Conservation (phyloP, 306 rosid species). For the Quercus berberidifolia region DNA sequence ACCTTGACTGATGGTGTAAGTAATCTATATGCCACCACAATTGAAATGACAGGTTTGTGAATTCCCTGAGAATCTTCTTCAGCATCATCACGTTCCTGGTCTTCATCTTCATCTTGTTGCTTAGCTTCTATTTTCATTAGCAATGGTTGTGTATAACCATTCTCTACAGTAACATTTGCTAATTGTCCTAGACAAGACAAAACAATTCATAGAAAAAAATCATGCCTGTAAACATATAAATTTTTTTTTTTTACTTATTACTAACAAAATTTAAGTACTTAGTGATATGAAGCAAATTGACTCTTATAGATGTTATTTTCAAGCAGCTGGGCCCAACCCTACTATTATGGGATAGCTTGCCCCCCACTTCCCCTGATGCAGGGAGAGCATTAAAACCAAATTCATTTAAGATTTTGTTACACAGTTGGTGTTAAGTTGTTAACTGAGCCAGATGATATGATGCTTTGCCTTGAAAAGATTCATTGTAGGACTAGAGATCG, state of each 20-base stretch:
- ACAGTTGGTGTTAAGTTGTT: not conserved
- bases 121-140: constrained; percentile 42
- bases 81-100: constrained; percentile 52
- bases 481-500: not conserved
- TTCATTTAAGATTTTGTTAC: too few species aligned
- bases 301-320: not conserved
- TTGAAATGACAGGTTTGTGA: constrained; percentile 65
- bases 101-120: constrained; percentile 39
- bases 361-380: not conserved
- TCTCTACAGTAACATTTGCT: constrained; percentile 46
- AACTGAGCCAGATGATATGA: not conserved
- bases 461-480: not conserved
- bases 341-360: not conserved
- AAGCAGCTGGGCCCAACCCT: not conserved
- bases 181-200: constrained; percentile 30
- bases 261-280: not conserved
- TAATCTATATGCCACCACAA: constrained; percentile 62
- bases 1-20: constrained; percentile 92
- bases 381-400: too few species aligned
- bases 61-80: constrained; percentile 37
- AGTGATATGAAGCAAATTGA: not conserved
- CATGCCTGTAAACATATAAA: not conserved
- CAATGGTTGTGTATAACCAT: constrained; percentile 48
- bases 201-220: constrained; percentile 1
- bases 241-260: not conserved